Evolutionary conservation across 2,329 filamentous ascomycete genomes (phyloP).

Genomic region (Exophiala mesophila): DNA sequence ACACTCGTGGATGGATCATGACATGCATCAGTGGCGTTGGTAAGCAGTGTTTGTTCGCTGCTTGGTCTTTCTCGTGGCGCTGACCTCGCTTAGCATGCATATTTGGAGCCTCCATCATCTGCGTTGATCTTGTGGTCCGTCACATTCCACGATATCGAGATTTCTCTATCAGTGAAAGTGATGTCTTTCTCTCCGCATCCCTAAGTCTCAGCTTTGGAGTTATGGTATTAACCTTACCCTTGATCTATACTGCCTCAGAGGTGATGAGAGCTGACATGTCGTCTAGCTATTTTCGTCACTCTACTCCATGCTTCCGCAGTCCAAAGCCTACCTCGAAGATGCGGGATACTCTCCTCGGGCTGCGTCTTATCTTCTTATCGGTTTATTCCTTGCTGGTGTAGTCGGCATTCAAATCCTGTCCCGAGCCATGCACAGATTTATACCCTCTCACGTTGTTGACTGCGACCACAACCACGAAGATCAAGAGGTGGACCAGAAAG

Average conservation of each 20-base stretch:
- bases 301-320: constrained; percentile 87
- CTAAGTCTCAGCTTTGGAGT: constrained; percentile 92
- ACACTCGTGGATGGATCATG: constrained; percentile 93
- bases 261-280: constrained; percentile 7
- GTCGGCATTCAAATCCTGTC: constrained; percentile 44
- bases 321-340: constrained; percentile 69
- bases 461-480: constrained; percentile 44
- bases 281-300: constrained; percentile 80
- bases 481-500: constrained; percentile 33
- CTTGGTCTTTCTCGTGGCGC: not conserved
- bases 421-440: constrained; percentile 41
- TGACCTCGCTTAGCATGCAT: constrained; percentile 46
- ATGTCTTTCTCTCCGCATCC: constrained; percentile 78
- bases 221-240: constrained; percentile 62
- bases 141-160: constrained; percentile 66
- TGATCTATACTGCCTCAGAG: not conserved
- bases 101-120: constrained; percentile 77
- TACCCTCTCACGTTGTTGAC: constrained; percentile 45
- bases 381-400: constrained; percentile 45
- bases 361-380: constrained; percentile 52
- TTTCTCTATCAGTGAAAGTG: constrained; percentile 87
- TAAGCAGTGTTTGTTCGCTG: constrained; percentile 33
- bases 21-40: constrained; percentile 72
- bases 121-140: constrained; percentile 72
- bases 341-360: constrained; percentile 61